Conservation (phyloP, 1,284 basidiomycete species). For the Pterulicium gracile region DNA sequence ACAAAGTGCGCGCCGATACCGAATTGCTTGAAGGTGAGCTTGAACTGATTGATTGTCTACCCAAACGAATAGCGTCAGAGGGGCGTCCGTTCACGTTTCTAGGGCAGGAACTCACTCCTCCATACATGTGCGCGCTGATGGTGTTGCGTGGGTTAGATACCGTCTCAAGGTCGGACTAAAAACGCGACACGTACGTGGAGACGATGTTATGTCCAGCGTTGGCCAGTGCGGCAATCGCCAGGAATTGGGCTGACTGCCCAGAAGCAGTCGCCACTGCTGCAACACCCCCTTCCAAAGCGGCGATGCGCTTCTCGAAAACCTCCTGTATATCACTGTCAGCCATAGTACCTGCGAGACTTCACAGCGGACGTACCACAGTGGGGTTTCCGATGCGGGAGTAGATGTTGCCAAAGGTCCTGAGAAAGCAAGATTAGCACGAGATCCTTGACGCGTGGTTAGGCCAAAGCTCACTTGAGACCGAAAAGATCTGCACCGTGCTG, state of each 20-base stretch:
- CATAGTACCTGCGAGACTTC: neutral
- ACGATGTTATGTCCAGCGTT: constrained; percentile 52
- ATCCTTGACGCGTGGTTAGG: too few species aligned
- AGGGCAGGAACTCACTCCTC: too few species aligned
- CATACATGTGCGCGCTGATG: too few species aligned
- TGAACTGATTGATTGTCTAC: constrained; percentile 83
- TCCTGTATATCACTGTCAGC: constrained; percentile 22
- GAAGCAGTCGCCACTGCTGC: constrained; percentile 56
- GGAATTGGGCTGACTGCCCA: constrained; percentile 56
- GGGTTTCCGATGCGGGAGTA: constrained; percentile 8
- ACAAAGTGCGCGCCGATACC: constrained; percentile 78
- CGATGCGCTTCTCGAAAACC: constrained; percentile 60
- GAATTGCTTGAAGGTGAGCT: constrained; percentile 73
- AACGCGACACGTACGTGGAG: constrained; percentile 28
- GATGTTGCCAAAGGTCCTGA: constrained; percentile 4
- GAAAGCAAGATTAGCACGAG: too few species aligned
- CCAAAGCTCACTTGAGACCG: constrained; percentile 1
- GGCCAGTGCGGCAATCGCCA: constrained; percentile 43
- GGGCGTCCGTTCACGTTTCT: too few species aligned
- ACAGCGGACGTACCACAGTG: constrained; percentile 7
- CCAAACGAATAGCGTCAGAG: too few species aligned
- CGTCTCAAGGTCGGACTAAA: too few species aligned
- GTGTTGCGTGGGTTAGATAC: too few species aligned
- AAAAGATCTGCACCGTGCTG: constrained; percentile 4
- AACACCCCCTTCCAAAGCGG: constrained; percentile 53